Conservation (phyloP, 306 rosid genomes). For the Cicer judaicum region DNA sequence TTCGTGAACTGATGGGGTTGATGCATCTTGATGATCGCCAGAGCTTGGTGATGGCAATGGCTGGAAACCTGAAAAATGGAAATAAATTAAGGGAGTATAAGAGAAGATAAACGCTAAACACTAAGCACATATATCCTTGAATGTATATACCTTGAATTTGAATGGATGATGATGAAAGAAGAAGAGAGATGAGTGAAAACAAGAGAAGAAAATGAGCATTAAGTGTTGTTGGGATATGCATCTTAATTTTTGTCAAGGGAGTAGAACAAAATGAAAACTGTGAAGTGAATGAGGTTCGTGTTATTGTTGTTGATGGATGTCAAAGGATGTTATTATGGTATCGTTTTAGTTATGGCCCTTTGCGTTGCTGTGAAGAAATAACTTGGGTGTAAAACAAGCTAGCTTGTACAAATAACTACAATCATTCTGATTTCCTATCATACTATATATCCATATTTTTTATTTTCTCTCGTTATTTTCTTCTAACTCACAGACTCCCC, state of each 20-base stretch:
- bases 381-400: slow-evolving; percentile 35
- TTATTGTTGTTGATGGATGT: slow-evolving; percentile 17
- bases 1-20: neutral
- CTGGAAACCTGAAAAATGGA: slow-evolving; percentile 27
- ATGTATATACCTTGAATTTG: slow-evolving; percentile 42
- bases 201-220: slow-evolving; percentile 4
- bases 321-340: neutral
- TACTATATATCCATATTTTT: too few species aligned
- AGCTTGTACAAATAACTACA: neutral
- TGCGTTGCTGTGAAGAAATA: slow-evolving; percentile 36
- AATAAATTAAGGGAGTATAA: neutral
- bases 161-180: neutral
- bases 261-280: neutral
- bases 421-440: neutral
- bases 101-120: neutral
- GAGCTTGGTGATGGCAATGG: slow-evolving; percentile 41
- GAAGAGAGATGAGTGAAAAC: slow-evolving; percentile 25
- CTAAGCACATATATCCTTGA: neutral
- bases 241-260: neutral
- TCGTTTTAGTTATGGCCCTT: slow-evolving; percentile 24
- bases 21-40: neutral
- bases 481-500: too few species aligned
- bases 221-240: slow-evolving; percentile 22
- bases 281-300: slow-evolving; percentile 23
- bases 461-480: too few species aligned